Conservation (phyloP, 805 yeast genomes). For the Candida cerambycidarum region DNA sequence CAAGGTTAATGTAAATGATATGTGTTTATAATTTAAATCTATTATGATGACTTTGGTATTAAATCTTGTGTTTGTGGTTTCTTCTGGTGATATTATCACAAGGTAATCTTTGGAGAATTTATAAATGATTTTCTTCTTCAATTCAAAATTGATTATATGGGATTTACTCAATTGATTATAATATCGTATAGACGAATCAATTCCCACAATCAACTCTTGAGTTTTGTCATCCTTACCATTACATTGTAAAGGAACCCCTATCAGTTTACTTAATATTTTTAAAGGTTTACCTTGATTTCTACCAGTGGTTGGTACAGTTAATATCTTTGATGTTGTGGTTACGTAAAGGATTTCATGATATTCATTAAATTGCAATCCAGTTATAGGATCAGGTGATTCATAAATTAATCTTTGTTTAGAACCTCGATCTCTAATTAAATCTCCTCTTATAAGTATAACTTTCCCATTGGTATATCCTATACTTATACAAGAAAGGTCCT, state of each 20-base stretch:
- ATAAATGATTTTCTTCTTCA: conserved; percentile 53
- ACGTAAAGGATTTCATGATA: conserved; percentile 57
- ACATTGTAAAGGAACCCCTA: conserved; percentile 54
- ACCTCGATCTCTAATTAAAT: conserved; percentile 83
- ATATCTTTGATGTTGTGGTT: conserved; percentile 69
- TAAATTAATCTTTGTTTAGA: conserved; percentile 80
- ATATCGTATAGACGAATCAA: conserved; percentile 60
- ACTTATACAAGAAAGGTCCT: conserved; percentile 62
- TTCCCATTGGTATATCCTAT: conserved; percentile 84
- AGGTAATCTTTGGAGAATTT: conserved; percentile 53
- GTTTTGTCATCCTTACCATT: conserved; percentile 40
- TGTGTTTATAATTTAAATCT: conserved; percentile 67
- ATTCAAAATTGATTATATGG: conserved; percentile 54
- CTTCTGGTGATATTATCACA: conserved; percentile 53
- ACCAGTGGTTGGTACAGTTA: conserved; percentile 76
- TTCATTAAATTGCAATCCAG: conserved; percentile 65
- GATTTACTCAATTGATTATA: conserved; percentile 58
- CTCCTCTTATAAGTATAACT: conserved; percentile 82
- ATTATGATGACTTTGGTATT: conserved; percentile 59
- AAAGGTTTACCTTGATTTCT: conserved; percentile 67
- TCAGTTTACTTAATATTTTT: conserved; percentile 42
- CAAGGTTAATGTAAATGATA: conserved; percentile 69
- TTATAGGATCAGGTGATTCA: conserved; percentile 76
- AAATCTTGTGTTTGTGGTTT: conserved; percentile 17
- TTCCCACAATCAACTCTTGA: conserved; percentile 61